Percentiles rank a stretch among this genome's conserved stretches.
Evolutionary conservation across 257 asterid genomes (phyloP).

Genomic region (Lavandula angustifolia): DNA sequence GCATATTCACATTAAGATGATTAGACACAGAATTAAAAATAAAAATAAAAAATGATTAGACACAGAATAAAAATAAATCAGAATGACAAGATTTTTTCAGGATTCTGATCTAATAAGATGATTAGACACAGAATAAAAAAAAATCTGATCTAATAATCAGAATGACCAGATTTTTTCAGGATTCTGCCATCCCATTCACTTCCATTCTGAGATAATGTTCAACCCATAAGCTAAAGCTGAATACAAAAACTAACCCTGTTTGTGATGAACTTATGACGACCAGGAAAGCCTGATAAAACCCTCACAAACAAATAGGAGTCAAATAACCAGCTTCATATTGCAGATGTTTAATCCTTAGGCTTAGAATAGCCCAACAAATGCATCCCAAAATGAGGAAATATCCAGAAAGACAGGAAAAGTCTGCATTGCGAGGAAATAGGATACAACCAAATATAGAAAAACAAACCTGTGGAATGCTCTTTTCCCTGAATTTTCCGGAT

Average conservation of each 20-base stretch:
- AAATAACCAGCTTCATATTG: background rate
- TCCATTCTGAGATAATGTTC: background rate
- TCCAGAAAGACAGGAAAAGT: constrained; percentile 10
- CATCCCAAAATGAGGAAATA: background rate
- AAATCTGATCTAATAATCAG: background rate
- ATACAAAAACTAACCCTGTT: background rate
- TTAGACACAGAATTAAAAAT: background rate
- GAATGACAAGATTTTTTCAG: background rate
- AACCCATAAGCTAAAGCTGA: background rate
- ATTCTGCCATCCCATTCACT: background rate
- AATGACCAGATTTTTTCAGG: background rate
- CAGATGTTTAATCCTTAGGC: background rate
- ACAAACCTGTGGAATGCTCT: constrained; percentile 65
- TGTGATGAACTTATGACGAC: constrained; percentile 3
- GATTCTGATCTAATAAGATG: background rate
- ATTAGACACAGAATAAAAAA: background rate
- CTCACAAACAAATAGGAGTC: constrained; percentile 6
- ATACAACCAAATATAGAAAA: constrained; percentile 26
- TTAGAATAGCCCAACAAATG: background rate
- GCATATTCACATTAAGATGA: constrained; percentile 5
- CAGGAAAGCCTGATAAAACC: background rate
- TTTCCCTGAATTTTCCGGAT: constrained; percentile 49
- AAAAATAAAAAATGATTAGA: constrained; percentile 3
- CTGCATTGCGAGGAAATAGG: constrained; percentile 21
- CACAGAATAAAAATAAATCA: background rate